Evolutionary conservation across 179 eudicot species (phyloP).

Genomic region (Amaranthus tricolor): DNA sequence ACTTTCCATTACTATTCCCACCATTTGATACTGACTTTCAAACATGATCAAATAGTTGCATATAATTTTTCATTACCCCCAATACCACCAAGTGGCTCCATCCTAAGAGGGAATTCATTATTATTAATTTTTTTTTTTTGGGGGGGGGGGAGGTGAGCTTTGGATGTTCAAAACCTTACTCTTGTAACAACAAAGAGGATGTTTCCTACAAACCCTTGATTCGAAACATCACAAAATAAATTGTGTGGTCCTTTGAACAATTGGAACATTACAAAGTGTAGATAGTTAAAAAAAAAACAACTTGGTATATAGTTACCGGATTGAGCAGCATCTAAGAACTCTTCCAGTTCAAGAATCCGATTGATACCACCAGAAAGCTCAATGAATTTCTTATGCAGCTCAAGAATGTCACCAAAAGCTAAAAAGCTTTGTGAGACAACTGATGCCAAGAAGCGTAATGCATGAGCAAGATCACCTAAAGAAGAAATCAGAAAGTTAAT

Average conservation of each 20-base stretch:
- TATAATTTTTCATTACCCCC: too few relatives aligned
- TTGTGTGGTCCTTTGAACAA: not conserved
- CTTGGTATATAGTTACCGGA: conserved; percentile 46
- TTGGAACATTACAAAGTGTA: not conserved
- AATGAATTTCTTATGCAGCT: conserved; percentile 77
- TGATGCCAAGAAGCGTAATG: conserved; percentile 90
- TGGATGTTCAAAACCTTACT: too few relatives aligned
- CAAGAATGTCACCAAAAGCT: conserved; percentile 96
- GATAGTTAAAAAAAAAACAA: not conserved
- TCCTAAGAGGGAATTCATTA: too few relatives aligned
- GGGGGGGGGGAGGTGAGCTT: too few relatives aligned
- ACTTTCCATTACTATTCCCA: too few relatives aligned
- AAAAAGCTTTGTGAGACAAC: conserved; percentile 98
- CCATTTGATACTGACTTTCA: too few relatives aligned
- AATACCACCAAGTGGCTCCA: too few relatives aligned
- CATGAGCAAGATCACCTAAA: conserved; percentile 95
- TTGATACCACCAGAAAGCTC: conserved; percentile 96
- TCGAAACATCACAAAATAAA: not conserved
- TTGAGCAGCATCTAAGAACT: conserved; percentile 82
- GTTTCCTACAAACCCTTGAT: too few relatives aligned
- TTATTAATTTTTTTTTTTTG: too few relatives aligned
- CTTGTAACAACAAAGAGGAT: too few relatives aligned
- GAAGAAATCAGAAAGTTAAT: conserved; percentile 5
- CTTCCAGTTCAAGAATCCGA: conserved; percentile 90
- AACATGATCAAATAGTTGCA: too few relatives aligned